These are phyloP conservation scores for Fraxinus greggii DNA, from an alignment of 305 asterid species.

Conservation along the genomic window DNA sequence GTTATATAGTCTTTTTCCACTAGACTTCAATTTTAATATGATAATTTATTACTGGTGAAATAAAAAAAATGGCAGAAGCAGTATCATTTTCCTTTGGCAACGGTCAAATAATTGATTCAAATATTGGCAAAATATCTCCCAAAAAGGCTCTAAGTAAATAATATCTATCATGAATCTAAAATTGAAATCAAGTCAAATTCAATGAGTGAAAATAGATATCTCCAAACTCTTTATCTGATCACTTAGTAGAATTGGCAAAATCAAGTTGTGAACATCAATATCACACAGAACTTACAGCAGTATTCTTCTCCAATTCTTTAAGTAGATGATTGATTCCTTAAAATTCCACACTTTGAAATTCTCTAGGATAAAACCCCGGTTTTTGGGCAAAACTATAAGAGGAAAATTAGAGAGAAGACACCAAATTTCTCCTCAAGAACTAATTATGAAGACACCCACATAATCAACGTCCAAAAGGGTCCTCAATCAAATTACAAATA, in stretches of 20 bases:
- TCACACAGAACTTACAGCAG: neutral
- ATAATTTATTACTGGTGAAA: no score
- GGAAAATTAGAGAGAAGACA: neutral
- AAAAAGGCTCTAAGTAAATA: neutral
- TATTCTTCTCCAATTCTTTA: neutral
- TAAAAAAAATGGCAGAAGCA: no score
- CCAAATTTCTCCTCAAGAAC: neutral
- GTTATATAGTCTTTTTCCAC: no score
- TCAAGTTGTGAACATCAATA: neutral
- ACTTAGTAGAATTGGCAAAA: neutral
- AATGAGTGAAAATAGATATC: neutral
- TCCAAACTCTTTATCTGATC: neutral
- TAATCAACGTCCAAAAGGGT: neutral
- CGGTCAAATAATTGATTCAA: no score
- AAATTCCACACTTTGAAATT: neutral
- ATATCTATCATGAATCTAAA: neutral
- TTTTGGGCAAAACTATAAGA: neutral
- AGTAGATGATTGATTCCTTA: neutral
- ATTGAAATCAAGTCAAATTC: neutral
- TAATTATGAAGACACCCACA: neutral
- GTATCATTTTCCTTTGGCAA: no score
- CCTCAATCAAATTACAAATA: neutral
- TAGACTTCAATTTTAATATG: no score
- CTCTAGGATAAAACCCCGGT: neutral
- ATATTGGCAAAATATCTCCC: no score